Evolutionary conservation across 176 grass and related monocot species (phyloP).

Genomic region (Poa pratensis): DNA sequence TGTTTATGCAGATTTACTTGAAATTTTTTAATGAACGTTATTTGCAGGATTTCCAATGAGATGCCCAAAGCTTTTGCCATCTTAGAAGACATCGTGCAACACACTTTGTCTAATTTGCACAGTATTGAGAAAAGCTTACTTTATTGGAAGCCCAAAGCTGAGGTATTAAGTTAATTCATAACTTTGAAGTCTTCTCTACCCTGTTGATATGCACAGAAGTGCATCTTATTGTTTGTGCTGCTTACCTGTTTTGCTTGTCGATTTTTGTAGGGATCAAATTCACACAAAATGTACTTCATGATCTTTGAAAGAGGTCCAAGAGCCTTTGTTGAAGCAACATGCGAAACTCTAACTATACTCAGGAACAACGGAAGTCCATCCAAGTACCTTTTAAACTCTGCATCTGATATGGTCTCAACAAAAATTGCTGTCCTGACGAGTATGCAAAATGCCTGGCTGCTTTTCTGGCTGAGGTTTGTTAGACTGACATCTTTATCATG

Average conservation of each 20-base stretch:
- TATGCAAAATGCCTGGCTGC: constrained; percentile 68
- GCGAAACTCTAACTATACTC: constrained; percentile 56
- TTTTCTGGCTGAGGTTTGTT: constrained; percentile 89
- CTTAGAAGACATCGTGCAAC: constrained; percentile 79
- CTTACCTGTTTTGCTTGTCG: constrained; percentile 40
- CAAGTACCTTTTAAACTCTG: constrained; percentile 62
- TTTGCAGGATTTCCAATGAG: constrained; percentile 59
- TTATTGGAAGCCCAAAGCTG: constrained; percentile 79
- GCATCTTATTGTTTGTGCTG: constrained; percentile 16
- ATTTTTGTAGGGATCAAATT: constrained; percentile 59
- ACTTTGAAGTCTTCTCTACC: background rate
- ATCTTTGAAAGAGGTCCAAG: constrained; percentile 91
- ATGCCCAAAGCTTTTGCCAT: constrained; percentile 64
- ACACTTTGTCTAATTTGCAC: constrained; percentile 65
- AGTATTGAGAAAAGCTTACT: constrained; percentile 84
- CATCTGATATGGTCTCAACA: constrained; percentile 72
- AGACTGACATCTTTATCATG: background rate
- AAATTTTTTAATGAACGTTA: background rate
- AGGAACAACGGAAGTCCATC: constrained; percentile 51
- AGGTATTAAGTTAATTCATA: constrained; percentile 54
- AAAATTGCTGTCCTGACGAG: constrained; percentile 67
- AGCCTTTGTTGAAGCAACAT: constrained; percentile 68
- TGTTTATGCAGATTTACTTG: background rate
- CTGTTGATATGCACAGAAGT: background rate
- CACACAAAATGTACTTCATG: constrained; percentile 87